Percentiles rank a stretch among this genome's conserved stretches.
These are phyloP conservation scores for Seminavis robusta DNA, from an alignment of 108 stramenopile species.

Conservation along the genomic window DNA sequence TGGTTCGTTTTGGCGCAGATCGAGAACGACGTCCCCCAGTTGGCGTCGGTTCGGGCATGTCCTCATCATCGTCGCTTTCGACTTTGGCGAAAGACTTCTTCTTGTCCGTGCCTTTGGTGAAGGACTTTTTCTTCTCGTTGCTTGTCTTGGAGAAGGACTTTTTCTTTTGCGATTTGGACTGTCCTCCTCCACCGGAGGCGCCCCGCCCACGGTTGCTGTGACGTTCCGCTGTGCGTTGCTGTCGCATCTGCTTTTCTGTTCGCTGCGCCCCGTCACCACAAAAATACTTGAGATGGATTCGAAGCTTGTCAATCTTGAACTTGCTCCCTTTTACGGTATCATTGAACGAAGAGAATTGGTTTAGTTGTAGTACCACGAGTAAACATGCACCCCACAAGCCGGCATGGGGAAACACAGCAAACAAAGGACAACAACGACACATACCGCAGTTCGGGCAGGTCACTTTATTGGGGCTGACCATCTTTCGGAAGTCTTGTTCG, in stretches of 20 bases:
- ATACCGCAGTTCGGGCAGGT: constrained; percentile 91
- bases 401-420: neutral
- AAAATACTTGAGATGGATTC: constrained; percentile 92
- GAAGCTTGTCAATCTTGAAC: constrained; percentile 74
- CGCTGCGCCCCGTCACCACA: constrained; percentile 91
- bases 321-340: constrained; percentile 8
- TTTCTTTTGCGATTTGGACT: neutral
- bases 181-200: neutral
- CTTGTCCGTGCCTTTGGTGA: constrained; percentile 17
- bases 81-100: constrained; percentile 5
- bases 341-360: neutral
- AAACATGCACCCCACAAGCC: no score
- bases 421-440: constrained; percentile 1
- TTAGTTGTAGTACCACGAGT: no score
- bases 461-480: constrained; percentile 90
- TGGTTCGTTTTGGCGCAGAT: constrained; percentile 11
- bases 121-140: constrained; percentile 8
- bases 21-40: constrained; percentile 28
- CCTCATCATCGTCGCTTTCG: constrained; percentile 37
- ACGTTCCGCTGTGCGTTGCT: constrained; percentile 71
- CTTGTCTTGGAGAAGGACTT: neutral
- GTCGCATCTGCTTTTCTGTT: constrained; percentile 91
- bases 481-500: constrained; percentile 92
- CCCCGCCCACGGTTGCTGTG: no score
- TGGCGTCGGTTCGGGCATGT: neutral